These are phyloP conservation scores for Trichophyton rubrum DNA, from an alignment of 2,329 filamentous ascomycete species.

Conservation along the genomic window DNA sequence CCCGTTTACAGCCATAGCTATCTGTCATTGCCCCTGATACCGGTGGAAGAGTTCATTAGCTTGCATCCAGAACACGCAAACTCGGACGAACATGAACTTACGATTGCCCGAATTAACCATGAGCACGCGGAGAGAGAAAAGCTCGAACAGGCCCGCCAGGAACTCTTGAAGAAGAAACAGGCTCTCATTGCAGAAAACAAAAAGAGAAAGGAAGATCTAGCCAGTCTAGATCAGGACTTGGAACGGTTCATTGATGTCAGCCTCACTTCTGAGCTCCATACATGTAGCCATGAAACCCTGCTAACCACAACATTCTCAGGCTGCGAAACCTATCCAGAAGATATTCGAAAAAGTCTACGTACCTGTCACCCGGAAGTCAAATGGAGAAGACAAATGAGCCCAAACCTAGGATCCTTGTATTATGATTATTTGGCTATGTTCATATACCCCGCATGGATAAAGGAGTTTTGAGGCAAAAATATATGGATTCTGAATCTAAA, in stretches of 20 bases:
- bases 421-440: not conserved
- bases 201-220: conserved; percentile 83
- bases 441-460: not conserved
- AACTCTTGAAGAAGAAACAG: conserved; percentile 60
- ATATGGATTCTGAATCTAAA: not conserved
- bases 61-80: conserved; percentile 62
- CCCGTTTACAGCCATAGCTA: conserved; percentile 60
- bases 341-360: conserved; percentile 63
- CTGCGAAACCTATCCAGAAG: conserved; percentile 76
- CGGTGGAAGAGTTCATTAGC: conserved; percentile 66
- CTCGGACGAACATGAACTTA: conserved; percentile 65
- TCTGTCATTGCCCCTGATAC: conserved; percentile 70
- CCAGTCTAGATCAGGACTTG: conserved; percentile 78
- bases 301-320: conserved; percentile 36
- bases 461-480: not conserved
- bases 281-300: not conserved
- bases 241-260: conserved; percentile 86
- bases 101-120: conserved; percentile 81
- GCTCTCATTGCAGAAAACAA: conserved; percentile 66
- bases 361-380: conserved; percentile 5
- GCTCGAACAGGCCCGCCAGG: conserved; percentile 71
- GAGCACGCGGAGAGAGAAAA: conserved; percentile 74
- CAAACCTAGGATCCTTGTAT: not conserved
- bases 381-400: conserved; percentile 3
- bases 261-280: not conserved